Conservation (phyloP, 371 early-diverging fungal species). For the Mucor sp. region DNA sequence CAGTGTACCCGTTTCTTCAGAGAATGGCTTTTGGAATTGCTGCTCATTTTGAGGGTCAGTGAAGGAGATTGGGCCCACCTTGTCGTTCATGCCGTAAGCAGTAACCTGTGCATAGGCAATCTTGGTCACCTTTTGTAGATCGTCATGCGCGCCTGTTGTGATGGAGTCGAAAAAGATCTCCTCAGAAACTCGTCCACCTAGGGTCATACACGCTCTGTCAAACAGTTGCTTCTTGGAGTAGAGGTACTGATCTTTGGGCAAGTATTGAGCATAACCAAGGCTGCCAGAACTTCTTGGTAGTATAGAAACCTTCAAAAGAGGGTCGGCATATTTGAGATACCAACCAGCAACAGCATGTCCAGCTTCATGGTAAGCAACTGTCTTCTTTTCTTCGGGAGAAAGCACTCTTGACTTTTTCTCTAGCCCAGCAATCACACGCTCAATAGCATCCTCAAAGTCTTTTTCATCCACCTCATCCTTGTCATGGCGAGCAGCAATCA, state of each 20-base stretch:
- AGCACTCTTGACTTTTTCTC: conserved; percentile 97
- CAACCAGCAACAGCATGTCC: conserved; percentile 99
- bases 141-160: conserved; percentile 92
- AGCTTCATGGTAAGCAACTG: conserved; percentile 99
- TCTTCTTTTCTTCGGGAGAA: conserved; percentile 97
- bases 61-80: conserved; percentile 85
- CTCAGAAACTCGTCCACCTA: conserved; percentile 97
- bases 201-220: conserved; percentile 98
- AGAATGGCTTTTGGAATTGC: conserved; percentile 93
- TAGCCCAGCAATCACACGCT: conserved; percentile 97
- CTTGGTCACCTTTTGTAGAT: conserved; percentile 96
- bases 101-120: conserved; percentile 95
- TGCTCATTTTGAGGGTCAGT: conserved; percentile 59
- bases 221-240: conserved; percentile 91
- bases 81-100: conserved; percentile 94
- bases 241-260: conserved; percentile 97
- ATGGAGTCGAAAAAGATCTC: conserved; percentile 90
- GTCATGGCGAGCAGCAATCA: conserved; percentile 89
- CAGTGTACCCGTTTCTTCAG: conserved; percentile 91
- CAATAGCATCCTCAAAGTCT: conserved; percentile 97
- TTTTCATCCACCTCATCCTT: conserved; percentile 77
- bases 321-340: conserved; percentile 95
- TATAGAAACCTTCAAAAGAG: conserved; percentile 96
- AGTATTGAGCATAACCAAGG: conserved; percentile 98
- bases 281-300: conserved; percentile 93